Evolutionary conservation across 352 stramenopile species (phyloP).

Genomic region (Pythium inflatum): DNA sequence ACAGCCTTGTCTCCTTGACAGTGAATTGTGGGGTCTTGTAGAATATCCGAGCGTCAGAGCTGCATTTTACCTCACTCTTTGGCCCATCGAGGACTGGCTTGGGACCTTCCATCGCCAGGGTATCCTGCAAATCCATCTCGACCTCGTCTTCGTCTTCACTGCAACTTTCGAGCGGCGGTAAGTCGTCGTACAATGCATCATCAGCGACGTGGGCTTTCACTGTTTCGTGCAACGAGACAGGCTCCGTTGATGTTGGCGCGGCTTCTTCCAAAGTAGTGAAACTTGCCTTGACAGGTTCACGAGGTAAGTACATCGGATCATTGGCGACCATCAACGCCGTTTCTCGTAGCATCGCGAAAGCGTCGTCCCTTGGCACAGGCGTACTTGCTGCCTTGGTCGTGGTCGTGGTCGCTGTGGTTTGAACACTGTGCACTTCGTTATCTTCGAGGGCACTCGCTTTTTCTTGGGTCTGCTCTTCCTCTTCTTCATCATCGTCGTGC

Average conservation of each 20-base stretch:
- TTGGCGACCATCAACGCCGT: conserved; percentile 71
- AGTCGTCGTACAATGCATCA: conserved; percentile 38
- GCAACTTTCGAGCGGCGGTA: conserved; percentile 62
- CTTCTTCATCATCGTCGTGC: conserved; percentile 30
- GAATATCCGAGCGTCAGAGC: background rate
- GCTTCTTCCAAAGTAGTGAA: background rate
- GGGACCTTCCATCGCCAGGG: conserved; percentile 7
- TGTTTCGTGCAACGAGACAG: conserved; percentile 18
- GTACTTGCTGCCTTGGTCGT: background rate
- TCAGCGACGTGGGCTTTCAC: conserved; percentile 11
- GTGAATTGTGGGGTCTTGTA: conserved; percentile 38
- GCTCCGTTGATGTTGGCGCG: background rate
- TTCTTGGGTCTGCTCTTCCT: conserved; percentile 16
- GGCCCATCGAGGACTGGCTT: no score
- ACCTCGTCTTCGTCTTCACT: conserved; percentile 50
- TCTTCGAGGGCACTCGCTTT: no score
- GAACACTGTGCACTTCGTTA: no score
- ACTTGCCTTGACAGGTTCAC: background rate
- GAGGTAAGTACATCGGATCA: conserved; percentile 51
- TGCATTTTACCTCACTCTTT: background rate
- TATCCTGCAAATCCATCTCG: conserved; percentile 16
- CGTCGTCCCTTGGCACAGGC: conserved; percentile 35
- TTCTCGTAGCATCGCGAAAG: conserved; percentile 63
- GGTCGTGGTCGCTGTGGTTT: no score
- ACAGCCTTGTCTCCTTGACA: conserved; percentile 48